Evolutionary conservation across 305 asterid genomes (phyloP), one percentile per base, ranked within the genome.

Genomic region (Rubia balearica): DNA sequence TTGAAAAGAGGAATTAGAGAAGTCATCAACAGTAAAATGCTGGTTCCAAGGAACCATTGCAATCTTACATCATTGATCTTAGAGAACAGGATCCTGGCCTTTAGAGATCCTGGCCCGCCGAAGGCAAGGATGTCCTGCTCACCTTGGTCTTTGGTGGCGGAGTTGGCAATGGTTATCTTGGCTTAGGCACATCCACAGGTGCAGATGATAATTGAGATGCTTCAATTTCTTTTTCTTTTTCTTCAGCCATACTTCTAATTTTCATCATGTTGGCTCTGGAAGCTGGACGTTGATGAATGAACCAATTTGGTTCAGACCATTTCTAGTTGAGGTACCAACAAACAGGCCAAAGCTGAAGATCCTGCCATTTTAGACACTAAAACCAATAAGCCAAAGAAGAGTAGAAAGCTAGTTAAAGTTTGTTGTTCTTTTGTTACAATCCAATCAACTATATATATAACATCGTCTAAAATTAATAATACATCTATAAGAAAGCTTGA

Each of bases 41-140:
- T 87, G 0, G 88, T 81, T 8, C 82, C 88, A 0, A 90, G 0
- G 67, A 92, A 92, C 96, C 86, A 85, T 6, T 66, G 16, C 0
- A 85, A 1, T 2, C 98, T 97, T 7, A 97, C 97, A 66, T 81
- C 78, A 2, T 80, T 77, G 9, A 92, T 46, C 27, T 90, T 97
- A 2, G 83, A 19, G 13, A 86, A 81, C 4, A 90, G 3, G 10
- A 49, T 82, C 96, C 43, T 82, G 86, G 0, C 97, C 98, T 24
- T 67, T 90, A 6, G 86, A 13, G 98, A 96, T 22, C 71, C 97
- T 0, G 97, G 96, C 0, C 98, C 97, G 43, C 87, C 73, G 75
- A 92, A 92, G 1, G 95, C 91, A 49, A 92, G 78, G 8, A 90
- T 63, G 61, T 87, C 90, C 6, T 65, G 73, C 86, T 75, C 30